Base-by-base conservation (phyloP, 2,329 filamentous ascomycete species). In the Madurella fahalii region DNA sequence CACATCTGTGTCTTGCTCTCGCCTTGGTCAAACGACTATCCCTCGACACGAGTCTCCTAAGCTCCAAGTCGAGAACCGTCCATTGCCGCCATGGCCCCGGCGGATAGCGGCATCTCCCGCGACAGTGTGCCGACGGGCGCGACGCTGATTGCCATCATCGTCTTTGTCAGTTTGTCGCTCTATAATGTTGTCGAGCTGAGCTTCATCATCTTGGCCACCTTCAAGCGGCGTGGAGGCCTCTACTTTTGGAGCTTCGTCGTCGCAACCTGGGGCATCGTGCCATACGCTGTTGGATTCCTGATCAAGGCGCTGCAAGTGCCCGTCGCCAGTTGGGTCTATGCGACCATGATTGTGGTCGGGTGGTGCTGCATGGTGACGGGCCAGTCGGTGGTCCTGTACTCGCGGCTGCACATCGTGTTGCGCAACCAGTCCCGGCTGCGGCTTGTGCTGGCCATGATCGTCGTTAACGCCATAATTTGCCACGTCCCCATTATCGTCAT, bases 291-390 rank as follows among this genome's bases (percentile, higher is more conserved):
- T 1, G 78, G 77, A 1, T 79, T 79, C 59, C 56, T 77, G 39
- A 64, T 77, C 51, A 78, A 77, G 58, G 67, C 70, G 47, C 58
- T 59, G 16, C 15, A 39, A 25, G 18, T 16, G 17, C 12, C 17
- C 2, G 5, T 11, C 39, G 41, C 37, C 12, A 8, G 12, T 15
- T 40, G 40, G 45, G 25, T 40, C 5, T 68, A 72, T 4, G 72
- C 73, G 5, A 59, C 78, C 4, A 66, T 79, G 20, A 52, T 59
- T 20, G 72, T 72, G n/a, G 56, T 79, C 39, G 79, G 78, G 1
- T 83, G 80, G 79, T 76, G 72, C 61, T 64, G 68, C 2, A 84
- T 85, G 80, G 77, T 86, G 0, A 83, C 81, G 1, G 83, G 83
- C 0, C 81, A 85, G 64, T 77, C 78, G 0, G 61, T 85, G 12